Base-by-base conservation (phyloP, 495 filamentous ascomycete genomes). In the Cudoniella acicularis region DNA sequence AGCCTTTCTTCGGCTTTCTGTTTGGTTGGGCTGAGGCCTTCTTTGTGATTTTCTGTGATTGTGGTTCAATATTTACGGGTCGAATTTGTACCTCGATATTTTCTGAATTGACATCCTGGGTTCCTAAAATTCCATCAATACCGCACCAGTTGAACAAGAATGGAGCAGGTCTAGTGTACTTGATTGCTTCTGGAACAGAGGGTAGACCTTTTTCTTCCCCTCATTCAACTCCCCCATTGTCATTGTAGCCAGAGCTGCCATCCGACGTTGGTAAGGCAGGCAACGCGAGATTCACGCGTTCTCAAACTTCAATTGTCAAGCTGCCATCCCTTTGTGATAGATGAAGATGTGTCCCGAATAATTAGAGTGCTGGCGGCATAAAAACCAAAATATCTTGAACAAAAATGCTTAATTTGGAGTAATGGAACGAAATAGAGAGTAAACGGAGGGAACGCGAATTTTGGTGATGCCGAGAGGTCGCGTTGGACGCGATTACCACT, bases 221-320 rank as follows among this genome's bases (percentile, higher is more conserved):
- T 61, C 53, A 50, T 63, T 65, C 46, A 65, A 40, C 36, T 62
- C 62, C 60, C 59, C 63, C 60, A 65, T 65, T 16, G 56, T 65
- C 42, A 43, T 61, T 22, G 56, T 45, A 27, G 57, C 56, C 22
- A 68, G 52, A 18, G 52, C 60, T 43, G 66, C 62, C 66, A 68
- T 68, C 43, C 55, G 50, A 24, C 20, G 42, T 46, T 49, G 22
- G 21, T 27, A 27, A 41, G 21, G 21, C 30, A 36, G 26, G 22
- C 22, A 49, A 58, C 55, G 54, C 60, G 55, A 58, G 30, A 2
- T 41, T 30, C 20, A 58, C 55, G 60, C 60, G 55, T 49, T n/a
- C 53, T n/a, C n/a, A n/a, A n/a, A n/a, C n/a, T n/a, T n/a, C n/a
- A n/a, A n/a, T n/a, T n/a, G n/a, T n/a, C n/a, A n/a, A n/a, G n/a